A percentile compares a stretch with the other conserved stretches of the same genome.
Conservation (phyloP, 495 filamentous ascomycete genomes). For the Xylaria castorea region DNA sequence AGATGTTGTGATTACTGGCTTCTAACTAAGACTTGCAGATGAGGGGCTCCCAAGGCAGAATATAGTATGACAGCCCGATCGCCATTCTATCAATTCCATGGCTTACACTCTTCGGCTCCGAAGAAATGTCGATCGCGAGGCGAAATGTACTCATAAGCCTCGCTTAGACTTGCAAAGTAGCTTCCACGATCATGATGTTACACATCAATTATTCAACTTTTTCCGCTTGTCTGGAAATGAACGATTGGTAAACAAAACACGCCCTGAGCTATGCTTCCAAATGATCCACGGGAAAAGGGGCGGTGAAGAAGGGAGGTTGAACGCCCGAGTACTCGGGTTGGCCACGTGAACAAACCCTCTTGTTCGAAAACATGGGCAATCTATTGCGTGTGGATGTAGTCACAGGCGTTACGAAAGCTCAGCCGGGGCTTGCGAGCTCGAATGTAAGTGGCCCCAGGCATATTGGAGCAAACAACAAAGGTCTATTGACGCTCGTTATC, state of each 20-base stretch:
- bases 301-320: conserved; percentile 14
- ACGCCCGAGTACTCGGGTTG: background rate
- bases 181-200: background rate
- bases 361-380: background rate
- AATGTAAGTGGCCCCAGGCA: background rate
- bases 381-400: background rate
- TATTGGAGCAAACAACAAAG: conserved; percentile 13
- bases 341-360: background rate
- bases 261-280: background rate
- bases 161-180: background rate
- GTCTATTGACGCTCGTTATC: background rate
- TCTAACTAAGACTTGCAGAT: background rate
- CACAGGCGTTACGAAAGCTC: background rate
- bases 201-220: background rate
- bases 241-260: background rate
- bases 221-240: background rate
- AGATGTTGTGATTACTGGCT: background rate
- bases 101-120: background rate
- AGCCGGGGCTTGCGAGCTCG: background rate
- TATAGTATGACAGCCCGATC: background rate
- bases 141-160: background rate
- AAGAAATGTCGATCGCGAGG: background rate
- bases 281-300: background rate
- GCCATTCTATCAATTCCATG: background rate
- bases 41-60: background rate